Evolutionary conservation across 2,329 filamentous ascomycete species (phyloP).

Genomic region (Iodosphaeria phyllophila): DNA sequence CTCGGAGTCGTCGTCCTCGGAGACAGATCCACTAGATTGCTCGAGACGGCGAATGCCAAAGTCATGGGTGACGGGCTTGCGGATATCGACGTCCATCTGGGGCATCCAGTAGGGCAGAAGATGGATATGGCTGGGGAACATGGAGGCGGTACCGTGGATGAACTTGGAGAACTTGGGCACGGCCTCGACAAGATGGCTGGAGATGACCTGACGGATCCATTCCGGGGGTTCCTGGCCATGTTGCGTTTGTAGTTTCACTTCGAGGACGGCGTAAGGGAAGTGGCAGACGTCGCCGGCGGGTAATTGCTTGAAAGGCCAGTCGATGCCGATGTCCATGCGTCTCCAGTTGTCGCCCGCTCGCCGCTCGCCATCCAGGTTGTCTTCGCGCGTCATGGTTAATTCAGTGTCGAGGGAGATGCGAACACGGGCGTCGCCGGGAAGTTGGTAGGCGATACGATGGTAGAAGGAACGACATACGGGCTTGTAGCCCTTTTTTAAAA

Average conservation of each 20-base stretch:
- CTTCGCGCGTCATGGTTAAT: constrained; percentile 84
- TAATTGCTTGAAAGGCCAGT: constrained; percentile 83
- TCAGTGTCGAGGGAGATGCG: constrained; percentile 95
- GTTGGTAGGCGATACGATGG: constrained; percentile 92
- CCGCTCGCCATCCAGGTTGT: constrained; percentile 68
- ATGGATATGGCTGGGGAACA: constrained; percentile 77
- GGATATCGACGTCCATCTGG: constrained; percentile 95
- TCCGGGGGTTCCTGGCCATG: constrained; percentile 86
- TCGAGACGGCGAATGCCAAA: constrained; percentile 79
- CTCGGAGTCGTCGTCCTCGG: constrained; percentile 59
- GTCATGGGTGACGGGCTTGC: constrained; percentile 71
- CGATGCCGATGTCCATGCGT: constrained; percentile 91
- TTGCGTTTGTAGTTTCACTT: constrained; percentile 96
- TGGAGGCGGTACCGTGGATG: constrained; percentile 77
- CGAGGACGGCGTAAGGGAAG: constrained; percentile 89
- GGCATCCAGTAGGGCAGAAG: constrained; percentile 94
- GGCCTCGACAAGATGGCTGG: constrained; percentile 92
- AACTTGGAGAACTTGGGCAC: constrained; percentile 99
- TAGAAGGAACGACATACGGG: constrained; percentile 95
- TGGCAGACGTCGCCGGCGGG: constrained; percentile 69
- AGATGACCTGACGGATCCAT: constrained; percentile 87
- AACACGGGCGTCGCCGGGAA: constrained; percentile 87
- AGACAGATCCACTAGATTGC: constrained; percentile 59
- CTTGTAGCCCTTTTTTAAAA: constrained; percentile 68
- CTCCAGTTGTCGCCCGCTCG: constrained; percentile 84